phyloP scores from a whole-genome alignment of 2,329 filamentous ascomycete species.

The Paracamarosporium sp. region DNA sequence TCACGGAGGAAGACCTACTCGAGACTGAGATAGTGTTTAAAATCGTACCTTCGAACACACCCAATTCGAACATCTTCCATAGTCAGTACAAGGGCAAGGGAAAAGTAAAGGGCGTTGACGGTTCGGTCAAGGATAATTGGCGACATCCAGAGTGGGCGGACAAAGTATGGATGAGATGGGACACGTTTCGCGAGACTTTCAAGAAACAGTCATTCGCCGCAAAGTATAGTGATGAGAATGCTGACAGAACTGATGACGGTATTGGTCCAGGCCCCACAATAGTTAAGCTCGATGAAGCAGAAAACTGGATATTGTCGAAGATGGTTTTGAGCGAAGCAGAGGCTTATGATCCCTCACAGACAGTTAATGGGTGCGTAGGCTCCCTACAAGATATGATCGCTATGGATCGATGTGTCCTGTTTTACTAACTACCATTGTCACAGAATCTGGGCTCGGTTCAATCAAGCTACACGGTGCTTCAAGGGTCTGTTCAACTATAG shows the following conservation, averaged over 20 bases:
- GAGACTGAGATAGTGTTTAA: slow-evolving; percentile 69
- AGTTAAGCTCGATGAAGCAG: slow-evolving; percentile 30
- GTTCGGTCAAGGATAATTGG: not conserved
- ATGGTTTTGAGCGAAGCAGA: slow-evolving; percentile 68
- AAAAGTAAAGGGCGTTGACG: slow-evolving; percentile 13
- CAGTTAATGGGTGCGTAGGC: slow-evolving; percentile 59
- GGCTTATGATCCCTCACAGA: slow-evolving; percentile 59
- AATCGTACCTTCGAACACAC: slow-evolving; percentile 47
- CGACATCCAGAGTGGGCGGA: slow-evolving; percentile 10
- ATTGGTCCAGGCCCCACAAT: slow-evolving; percentile 12
- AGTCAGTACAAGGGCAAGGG: slow-evolving; percentile 50
- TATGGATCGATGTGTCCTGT: too few species aligned
- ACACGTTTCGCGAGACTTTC: slow-evolving; percentile 39
- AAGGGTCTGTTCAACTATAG: slow-evolving; percentile 75
- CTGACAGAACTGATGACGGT: not conserved
- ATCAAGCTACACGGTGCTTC: slow-evolving; percentile 73
- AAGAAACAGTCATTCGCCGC: not conserved
- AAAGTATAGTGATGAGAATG: not conserved
- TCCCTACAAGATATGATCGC: not conserved
- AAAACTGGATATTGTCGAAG: slow-evolving; percentile 67
- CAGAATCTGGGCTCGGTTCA: slow-evolving; percentile 68
- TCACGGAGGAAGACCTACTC: slow-evolving; percentile 50
- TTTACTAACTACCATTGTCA: not conserved
- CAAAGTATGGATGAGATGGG: slow-evolving; percentile 54
- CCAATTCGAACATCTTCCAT: slow-evolving; percentile 56